These are phyloP conservation scores for Cordyceps militaris DNA, from an alignment of 2,329 filamentous ascomycete genomes.

Conservation along the genomic window DNA sequence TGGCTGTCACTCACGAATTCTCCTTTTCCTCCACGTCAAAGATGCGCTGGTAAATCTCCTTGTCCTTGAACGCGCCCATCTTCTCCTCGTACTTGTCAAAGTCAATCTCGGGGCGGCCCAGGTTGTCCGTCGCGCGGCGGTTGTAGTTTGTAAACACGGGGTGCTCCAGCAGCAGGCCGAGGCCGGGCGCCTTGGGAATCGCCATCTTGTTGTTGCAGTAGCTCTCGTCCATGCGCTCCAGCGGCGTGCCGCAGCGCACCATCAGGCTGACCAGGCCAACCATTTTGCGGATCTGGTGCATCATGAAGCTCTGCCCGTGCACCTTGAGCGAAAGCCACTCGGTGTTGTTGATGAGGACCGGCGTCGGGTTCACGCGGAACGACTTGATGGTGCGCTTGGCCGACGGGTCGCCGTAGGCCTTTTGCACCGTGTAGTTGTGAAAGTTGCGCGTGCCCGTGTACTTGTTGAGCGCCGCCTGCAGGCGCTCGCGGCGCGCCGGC, in stretches of 20 bases:
- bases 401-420: slow-evolving; percentile 71
- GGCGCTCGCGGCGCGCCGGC: slow-evolving; percentile 58
- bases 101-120: slow-evolving; percentile 62
- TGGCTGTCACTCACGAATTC: slow-evolving; percentile 60
- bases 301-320: slow-evolving; percentile 98
- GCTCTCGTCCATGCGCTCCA: slow-evolving; percentile 63
- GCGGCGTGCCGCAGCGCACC: slow-evolving; percentile 74
- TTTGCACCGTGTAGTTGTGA: slow-evolving; percentile 97
- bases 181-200: slow-evolving; percentile 87
- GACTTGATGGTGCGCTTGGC: slow-evolving; percentile 88
- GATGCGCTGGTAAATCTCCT: slow-evolving; percentile 86
- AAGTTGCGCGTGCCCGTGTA: slow-evolving; percentile 86
- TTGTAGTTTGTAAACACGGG: slow-evolving; percentile 93
- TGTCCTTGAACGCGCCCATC: slow-evolving; percentile 83
- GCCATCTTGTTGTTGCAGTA: slow-evolving; percentile 68
- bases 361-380: slow-evolving; percentile 68
- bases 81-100: slow-evolving; percentile 71
- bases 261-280: slow-evolving; percentile 84
- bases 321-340: slow-evolving; percentile 96
- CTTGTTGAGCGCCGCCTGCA: slow-evolving; percentile 66
- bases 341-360: slow-evolving; percentile 81
- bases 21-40: slow-evolving; percentile 84
- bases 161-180: slow-evolving; percentile 81
- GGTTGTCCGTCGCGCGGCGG: slow-evolving; percentile 55
- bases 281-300: slow-evolving; percentile 99